Conservation (phyloP, 805 yeast species). For the Kluyveromyces aestuarii region DNA sequence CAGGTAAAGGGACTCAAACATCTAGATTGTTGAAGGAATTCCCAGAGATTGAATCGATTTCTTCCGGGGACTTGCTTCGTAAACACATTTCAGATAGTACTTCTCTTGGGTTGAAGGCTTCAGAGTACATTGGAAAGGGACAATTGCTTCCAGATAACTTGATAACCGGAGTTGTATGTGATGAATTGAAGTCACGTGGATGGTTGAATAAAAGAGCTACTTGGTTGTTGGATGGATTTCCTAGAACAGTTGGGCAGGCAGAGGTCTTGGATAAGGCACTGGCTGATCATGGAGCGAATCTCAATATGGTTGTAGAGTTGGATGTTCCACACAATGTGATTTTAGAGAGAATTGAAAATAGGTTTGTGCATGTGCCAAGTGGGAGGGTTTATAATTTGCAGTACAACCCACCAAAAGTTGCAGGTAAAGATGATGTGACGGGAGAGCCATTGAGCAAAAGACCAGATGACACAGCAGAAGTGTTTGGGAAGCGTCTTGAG, state of each 20-base stretch:
- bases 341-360: conserved; percentile 67
- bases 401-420: conserved; percentile 80
- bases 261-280: conserved; percentile 41
- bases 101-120: conserved; percentile 48
- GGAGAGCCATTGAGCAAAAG: conserved; percentile 80
- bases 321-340: conserved; percentile 84
- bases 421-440: conserved; percentile 79
- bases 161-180: conserved; percentile 50
- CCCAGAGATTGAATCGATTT: conserved; percentile 47
- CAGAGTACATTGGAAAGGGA: conserved; percentile 51
- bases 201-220: conserved; percentile 30
- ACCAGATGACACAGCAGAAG: conserved; percentile 71
- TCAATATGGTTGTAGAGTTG: conserved; percentile 77
- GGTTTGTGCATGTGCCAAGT: conserved; percentile 78
- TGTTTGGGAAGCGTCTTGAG: conserved; percentile 58
- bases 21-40: conserved; percentile 47
- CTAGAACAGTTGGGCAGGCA: conserved; percentile 75
- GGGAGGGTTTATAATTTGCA: conserved; percentile 82
- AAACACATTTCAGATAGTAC: conserved; percentile 50
- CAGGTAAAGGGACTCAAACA: conserved; percentile 91
- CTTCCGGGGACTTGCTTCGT: conserved; percentile 82
- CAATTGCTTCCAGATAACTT: conserved; percentile 62
- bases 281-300: conserved; percentile 27
- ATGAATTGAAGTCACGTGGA: conserved; percentile 32
- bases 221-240: conserved; percentile 90